Evolutionary conservation across 2,329 filamentous ascomycete genomes (phyloP), one percentile per base, ranked within the genome.

Genomic region (Metarhizium humberi): DNA sequence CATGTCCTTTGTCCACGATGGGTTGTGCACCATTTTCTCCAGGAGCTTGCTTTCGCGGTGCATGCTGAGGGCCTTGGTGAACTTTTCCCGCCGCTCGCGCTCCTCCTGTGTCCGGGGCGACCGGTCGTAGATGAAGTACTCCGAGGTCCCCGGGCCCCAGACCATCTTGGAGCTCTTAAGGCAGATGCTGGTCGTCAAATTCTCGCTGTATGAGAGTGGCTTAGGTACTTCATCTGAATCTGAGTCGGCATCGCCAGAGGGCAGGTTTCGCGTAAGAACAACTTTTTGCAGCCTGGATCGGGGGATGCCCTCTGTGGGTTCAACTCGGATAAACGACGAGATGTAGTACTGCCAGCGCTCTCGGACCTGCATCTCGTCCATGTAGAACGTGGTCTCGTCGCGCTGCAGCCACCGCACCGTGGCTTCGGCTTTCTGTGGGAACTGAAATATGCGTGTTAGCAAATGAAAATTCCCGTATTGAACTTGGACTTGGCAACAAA

Each of bases 301-400:
- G 6, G 79, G 75, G 3, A 94, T 79, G 14, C 88, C 88, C 70
- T 94, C 89, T 0, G 94, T 99, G 2, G 90, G 88, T 65, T 96
- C 90, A 29, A 92, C 81, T 59, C 90, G 89, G 61, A 90, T 88
- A 70, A 88, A 97, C 0, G 92, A 91, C 18, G 92, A 92, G 56
- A 96, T 90, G 68, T 99, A 99, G 73, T 95, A 95, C 63, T 92
- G 89, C 94, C 94, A 99, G 43, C 84, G 80, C 59, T 90, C 85
- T 55, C 86, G 86, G 52, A 85, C 82, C 66, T 94, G 87, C 76
- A 96, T 86, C 62, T 96, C 90, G 61, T 95, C 90, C 65, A 87
- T 86, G 63, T 94, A 91, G 68, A 96, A 90, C 0, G 95, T 87
- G 45, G 83, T 84, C 61, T 87, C 84, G 51, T 86, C 82, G 53